phyloP scores from a whole-genome alignment of 1,139 yeast genomes.

The Blastobotrys ciferrii region DNA sequence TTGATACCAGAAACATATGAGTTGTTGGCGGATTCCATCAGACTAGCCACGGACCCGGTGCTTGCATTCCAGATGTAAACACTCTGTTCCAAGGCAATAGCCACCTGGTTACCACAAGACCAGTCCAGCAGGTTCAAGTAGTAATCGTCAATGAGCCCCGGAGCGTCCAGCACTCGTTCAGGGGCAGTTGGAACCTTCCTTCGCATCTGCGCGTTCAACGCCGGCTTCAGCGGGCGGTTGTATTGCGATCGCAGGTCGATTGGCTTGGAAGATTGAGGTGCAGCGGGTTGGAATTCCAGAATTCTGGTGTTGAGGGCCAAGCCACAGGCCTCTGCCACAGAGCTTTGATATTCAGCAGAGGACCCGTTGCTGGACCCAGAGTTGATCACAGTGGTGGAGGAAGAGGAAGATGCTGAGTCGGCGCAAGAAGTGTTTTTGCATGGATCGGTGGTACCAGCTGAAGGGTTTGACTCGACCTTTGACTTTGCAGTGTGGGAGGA shows the following conservation, averaged over 20 bases:
- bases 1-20: slow-evolving; percentile 65
- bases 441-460: not conserved
- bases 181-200: slow-evolving; percentile 85
- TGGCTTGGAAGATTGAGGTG: slow-evolving; percentile 70
- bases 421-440: not conserved
- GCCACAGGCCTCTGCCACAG: slow-evolving; percentile 95
- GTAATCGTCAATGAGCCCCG: slow-evolving; percentile 90
- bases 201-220: slow-evolving; percentile 53
- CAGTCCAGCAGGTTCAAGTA: slow-evolving; percentile 84
- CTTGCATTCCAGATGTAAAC: slow-evolving; percentile 94
- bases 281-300: slow-evolving; percentile 79
- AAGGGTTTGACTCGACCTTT: slow-evolving; percentile 33
- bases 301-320: slow-evolving; percentile 80
- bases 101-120: slow-evolving; percentile 80
- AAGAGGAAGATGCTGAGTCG: not conserved
- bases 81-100: slow-evolving; percentile 81
- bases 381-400: not conserved
- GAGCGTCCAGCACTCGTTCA: slow-evolving; percentile 93
- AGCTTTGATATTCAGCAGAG: slow-evolving; percentile 27
- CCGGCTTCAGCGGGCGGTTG: slow-evolving; percentile 45
- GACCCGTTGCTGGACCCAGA: not conserved
- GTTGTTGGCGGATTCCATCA: slow-evolving; percentile 52
- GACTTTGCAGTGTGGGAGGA: slow-evolving; percentile 43
- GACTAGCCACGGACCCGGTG: slow-evolving; percentile 71
- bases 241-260: slow-evolving; percentile 48